These are phyloP conservation scores for Camelina laxa DNA, from an alignment of 345 rosid species.

Conservation along the genomic window DNA sequence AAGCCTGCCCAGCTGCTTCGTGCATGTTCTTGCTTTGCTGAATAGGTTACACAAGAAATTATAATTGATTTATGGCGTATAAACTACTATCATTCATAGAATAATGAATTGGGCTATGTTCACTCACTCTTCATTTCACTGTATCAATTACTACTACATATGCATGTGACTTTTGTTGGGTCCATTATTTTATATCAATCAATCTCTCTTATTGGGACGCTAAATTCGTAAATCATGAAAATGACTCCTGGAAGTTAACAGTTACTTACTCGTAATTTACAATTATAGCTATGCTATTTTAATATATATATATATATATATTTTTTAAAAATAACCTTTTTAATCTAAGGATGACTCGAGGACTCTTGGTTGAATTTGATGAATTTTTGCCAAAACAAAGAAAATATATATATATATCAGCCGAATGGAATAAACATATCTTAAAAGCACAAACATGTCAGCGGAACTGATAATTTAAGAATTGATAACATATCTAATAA, in stretches of 20 bases:
- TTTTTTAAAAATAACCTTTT: too few species aligned
- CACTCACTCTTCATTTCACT: too few species aligned
- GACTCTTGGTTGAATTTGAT: neutral
- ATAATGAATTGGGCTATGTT: neutral
- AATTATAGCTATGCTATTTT: neutral
- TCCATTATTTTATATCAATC: too few species aligned
- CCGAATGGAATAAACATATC: neutral
- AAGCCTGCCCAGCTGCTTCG: neutral
- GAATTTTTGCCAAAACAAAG: too few species aligned
- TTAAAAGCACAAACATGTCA: too few species aligned
- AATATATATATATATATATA: too few species aligned
- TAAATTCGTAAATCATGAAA: slow-evolving; percentile 3
- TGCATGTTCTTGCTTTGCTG: neutral
- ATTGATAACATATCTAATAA: too few species aligned
- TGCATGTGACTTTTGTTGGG: too few species aligned
- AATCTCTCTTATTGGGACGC: slow-evolving; percentile 3
- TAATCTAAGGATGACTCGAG: neutral
- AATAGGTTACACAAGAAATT: neutral
- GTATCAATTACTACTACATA: too few species aligned
- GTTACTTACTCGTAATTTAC: too few species aligned
- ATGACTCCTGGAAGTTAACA: neutral
- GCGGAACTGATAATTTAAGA: too few species aligned
- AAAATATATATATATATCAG: neutral
- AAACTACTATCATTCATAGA: neutral
- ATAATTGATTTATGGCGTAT: neutral